Evolutionary conservation across 2,329 filamentous ascomycete genomes (phyloP).

Genomic region (Fusarium ambrosium): DNA sequence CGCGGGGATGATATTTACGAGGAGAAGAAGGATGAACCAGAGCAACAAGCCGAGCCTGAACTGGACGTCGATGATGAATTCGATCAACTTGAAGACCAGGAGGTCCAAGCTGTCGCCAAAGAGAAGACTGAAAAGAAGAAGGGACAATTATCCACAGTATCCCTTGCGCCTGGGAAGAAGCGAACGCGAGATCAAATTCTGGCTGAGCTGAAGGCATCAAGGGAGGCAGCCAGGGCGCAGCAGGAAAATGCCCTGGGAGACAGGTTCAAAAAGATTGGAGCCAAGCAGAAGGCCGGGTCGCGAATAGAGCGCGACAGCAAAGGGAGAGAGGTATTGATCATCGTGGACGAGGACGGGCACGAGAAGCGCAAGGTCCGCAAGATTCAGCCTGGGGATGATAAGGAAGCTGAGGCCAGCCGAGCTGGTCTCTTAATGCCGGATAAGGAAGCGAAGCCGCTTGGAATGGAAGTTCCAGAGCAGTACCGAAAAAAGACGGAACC

Average conservation of each 20-base stretch:
- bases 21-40: constrained; percentile 48
- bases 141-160: constrained; percentile 69
- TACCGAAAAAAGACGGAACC: constrained; percentile 63
- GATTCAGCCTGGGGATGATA: constrained; percentile 56
- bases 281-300: constrained; percentile 65
- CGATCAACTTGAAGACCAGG: constrained; percentile 67
- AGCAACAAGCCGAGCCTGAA: constrained; percentile 50
- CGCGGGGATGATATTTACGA: constrained; percentile 76
- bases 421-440: constrained; percentile 66
- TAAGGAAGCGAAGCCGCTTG: constrained; percentile 69
- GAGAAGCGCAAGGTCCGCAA: constrained; percentile 76
- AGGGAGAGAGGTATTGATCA: constrained; percentile 74
- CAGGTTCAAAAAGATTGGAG: constrained; percentile 75
- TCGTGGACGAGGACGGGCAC: constrained; percentile 75
- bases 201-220: constrained; percentile 74
- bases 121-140: constrained; percentile 69
- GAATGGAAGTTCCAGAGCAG: constrained; percentile 75
- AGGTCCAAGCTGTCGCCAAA: constrained; percentile 67
- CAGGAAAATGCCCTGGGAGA: constrained; percentile 66
- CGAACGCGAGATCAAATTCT: constrained; percentile 75
- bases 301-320: constrained; percentile 73
- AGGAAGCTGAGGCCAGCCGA: constrained; percentile 53
- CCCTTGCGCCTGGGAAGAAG: constrained; percentile 69
- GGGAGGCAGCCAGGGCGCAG: constrained; percentile 70
- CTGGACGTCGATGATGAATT: constrained; percentile 74